A percentile compares a stretch with the other conserved stretches of the same genome.
phyloP scores from a whole-genome alignment of 108 stramenopile genomes.

The Nitzschia putrida region DNA sequence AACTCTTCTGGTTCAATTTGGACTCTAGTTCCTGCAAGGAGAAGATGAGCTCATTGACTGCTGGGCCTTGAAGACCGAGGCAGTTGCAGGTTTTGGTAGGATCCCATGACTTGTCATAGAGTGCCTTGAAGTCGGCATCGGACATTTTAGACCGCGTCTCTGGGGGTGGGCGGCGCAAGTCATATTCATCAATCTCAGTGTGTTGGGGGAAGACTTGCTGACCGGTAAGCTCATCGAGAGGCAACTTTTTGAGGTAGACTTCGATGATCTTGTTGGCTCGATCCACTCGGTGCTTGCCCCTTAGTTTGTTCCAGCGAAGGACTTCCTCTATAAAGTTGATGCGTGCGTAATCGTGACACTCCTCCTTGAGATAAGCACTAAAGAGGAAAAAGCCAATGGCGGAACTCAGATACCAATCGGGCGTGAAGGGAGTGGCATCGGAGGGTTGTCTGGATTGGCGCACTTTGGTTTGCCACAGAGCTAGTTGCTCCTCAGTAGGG shows the following conservation, averaged over 20 bases:
- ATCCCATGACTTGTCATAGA: conserved; percentile 15
- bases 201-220: conserved; percentile 33
- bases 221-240: conserved; percentile 22
- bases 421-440: conserved; percentile 36
- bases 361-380: conserved; percentile 67
- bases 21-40: conserved; percentile 4
- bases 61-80: conserved; percentile 45
- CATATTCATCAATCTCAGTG: conserved; percentile 56
- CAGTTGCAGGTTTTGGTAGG: conserved; percentile 19
- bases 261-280: conserved; percentile 45
- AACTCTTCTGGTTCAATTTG: not conserved
- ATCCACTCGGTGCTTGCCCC: conserved; percentile 47
- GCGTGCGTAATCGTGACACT: conserved; percentile 59
- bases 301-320: conserved; percentile 48
- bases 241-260: conserved; percentile 21
- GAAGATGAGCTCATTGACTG: conserved; percentile 7
- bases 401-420: conserved; percentile 59
- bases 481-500: conserved; percentile 66
- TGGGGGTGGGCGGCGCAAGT: conserved; percentile 33
- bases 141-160: not conserved
- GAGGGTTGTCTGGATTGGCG: not conserved
- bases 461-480: conserved; percentile 45
- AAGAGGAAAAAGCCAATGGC: conserved; percentile 75
- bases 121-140: conserved; percentile 18
- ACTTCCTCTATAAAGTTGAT: conserved; percentile 82